Percentiles rank a stretch among this genome's conserved stretches.
Evolutionary conservation across 2,329 filamentous ascomycete genomes (phyloP).

Genomic region (Penicillium sp.): DNA sequence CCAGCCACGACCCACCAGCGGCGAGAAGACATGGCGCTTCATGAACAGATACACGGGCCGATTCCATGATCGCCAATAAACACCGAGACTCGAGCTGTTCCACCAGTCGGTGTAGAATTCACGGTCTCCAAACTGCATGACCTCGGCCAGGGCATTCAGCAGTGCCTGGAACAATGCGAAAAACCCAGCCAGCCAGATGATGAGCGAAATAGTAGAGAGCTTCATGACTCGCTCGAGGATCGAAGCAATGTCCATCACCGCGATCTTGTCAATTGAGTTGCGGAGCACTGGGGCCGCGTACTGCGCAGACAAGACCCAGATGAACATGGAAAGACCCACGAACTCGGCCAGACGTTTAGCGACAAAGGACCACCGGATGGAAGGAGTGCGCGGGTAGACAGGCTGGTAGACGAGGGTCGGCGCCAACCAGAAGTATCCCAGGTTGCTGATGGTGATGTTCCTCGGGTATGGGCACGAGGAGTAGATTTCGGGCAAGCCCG

Average conservation of each 20-base stretch:
- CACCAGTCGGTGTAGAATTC: slow-evolving; percentile 98
- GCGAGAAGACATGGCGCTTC: slow-evolving; percentile 89
- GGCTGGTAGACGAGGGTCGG: slow-evolving; percentile 96
- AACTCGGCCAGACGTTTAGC: slow-evolving; percentile 78
- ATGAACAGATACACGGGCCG: slow-evolving; percentile 97
- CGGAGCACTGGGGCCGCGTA: slow-evolving; percentile 87
- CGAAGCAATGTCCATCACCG: slow-evolving; percentile 73
- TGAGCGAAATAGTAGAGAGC: slow-evolving; percentile 87
- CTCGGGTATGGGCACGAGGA: slow-evolving; percentile 79
- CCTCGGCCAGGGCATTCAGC: slow-evolving; percentile 86
- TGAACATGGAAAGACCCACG: slow-evolving; percentile 76
- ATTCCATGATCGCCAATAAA: slow-evolving; percentile 97
- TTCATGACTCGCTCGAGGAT: slow-evolving; percentile 92
- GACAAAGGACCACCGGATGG: slow-evolving; percentile 86
- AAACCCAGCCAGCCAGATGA: slow-evolving; percentile 97
- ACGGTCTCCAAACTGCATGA: slow-evolving; percentile 86
- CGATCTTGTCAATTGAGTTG: slow-evolving; percentile 88
- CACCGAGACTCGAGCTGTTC: slow-evolving; percentile 83
- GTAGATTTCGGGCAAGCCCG: slow-evolving; percentile 79
- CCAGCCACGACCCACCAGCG: slow-evolving; percentile 82
- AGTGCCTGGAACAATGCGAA: slow-evolving; percentile 94
- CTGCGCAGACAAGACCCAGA: slow-evolving; percentile 93
- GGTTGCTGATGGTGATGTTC: slow-evolving; percentile 85
- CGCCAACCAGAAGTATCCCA: slow-evolving; percentile 97
- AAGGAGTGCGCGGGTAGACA: slow-evolving; percentile 81